A percentile compares a stretch with the other conserved stretches of the same genome.
Conservation (phyloP, 192 early-diverging fungal species). For the Geranomyces michiganensis region DNA sequence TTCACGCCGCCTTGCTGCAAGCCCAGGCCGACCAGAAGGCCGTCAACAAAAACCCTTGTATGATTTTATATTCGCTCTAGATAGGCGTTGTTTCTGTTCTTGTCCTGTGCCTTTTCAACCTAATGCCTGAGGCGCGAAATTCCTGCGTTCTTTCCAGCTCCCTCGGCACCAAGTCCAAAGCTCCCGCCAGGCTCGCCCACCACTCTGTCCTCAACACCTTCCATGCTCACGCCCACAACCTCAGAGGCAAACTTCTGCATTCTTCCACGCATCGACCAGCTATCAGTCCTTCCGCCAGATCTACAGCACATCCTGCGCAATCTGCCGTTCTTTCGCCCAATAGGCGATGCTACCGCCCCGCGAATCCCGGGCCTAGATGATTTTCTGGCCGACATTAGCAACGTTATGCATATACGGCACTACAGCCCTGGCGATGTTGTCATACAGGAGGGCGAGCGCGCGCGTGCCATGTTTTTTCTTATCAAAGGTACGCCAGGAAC, state of each 20-base stretch:
- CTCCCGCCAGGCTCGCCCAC: not conserved
- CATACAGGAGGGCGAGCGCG: constrained; percentile 64
- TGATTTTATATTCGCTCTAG: no score
- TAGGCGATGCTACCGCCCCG: not conserved
- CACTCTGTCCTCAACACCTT: not conserved
- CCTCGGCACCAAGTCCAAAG: not conserved
- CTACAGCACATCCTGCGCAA: constrained; percentile 30
- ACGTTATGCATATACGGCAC: constrained; percentile 46
- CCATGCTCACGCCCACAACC: not conserved
- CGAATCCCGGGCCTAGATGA: constrained; percentile 22
- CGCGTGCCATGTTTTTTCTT: constrained; percentile 75
- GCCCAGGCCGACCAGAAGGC: not conserved
- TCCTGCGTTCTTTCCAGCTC: not conserved
- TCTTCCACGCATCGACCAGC: constrained; percentile 12
- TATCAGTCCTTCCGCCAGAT: constrained; percentile 36
- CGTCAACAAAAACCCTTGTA: not conserved
- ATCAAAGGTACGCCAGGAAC: constrained; percentile 35
- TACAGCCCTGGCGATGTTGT: constrained; percentile 61
- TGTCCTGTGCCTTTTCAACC: no score
- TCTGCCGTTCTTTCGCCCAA: constrained; percentile 30
- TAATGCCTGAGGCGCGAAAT: no score
- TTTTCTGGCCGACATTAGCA: constrained; percentile 32
- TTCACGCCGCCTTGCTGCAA: constrained; percentile 6
- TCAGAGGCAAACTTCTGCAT: constrained; percentile 13
- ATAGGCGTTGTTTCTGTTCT: no score